Percentiles rank a stretch among this genome's conserved stretches.
phyloP scores from a whole-genome alignment of 2,329 filamentous ascomycete species.

The Fusarium sp. region DNA sequence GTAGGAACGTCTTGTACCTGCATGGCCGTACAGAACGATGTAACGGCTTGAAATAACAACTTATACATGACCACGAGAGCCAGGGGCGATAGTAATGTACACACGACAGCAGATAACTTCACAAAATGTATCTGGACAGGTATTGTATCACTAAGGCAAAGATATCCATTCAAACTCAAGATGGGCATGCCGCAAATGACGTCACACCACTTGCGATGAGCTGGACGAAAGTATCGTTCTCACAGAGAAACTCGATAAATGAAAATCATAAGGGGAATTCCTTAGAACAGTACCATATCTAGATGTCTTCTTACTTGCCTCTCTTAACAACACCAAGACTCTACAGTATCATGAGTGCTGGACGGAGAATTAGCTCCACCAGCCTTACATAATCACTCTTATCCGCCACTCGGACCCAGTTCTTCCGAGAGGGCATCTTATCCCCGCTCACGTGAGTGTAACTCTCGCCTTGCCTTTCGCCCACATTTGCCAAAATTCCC shows the following conservation, averaged over 20 bases:
- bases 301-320: not conserved
- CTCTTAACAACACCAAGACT: not conserved
- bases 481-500: conserved; percentile 56
- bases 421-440: conserved; percentile 53
- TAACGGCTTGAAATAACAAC: not conserved
- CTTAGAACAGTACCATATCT: too few relatives aligned
- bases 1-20: conserved; percentile 20
- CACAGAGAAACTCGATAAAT: fast-evolving
- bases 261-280: too few relatives aligned
- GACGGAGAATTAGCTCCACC: not conserved
- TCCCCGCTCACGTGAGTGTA: conserved; percentile 54
- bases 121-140: too few relatives aligned
- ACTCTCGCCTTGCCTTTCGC: conserved; percentile 42
- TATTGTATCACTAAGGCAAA: not conserved
- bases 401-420: conserved; percentile 33
- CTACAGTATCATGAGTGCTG: not conserved
- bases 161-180: not conserved
- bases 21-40: conserved; percentile 12
- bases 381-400: conserved; percentile 17
- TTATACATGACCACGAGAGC: too few relatives aligned
- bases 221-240: fast-evolving
- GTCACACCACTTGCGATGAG: not conserved
- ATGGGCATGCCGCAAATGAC: not conserved
- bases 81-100: too few relatives aligned
- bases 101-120: not conserved